Conservation (phyloP, 2,329 filamentous ascomycete genomes). For the Moelleriella libera region DNA sequence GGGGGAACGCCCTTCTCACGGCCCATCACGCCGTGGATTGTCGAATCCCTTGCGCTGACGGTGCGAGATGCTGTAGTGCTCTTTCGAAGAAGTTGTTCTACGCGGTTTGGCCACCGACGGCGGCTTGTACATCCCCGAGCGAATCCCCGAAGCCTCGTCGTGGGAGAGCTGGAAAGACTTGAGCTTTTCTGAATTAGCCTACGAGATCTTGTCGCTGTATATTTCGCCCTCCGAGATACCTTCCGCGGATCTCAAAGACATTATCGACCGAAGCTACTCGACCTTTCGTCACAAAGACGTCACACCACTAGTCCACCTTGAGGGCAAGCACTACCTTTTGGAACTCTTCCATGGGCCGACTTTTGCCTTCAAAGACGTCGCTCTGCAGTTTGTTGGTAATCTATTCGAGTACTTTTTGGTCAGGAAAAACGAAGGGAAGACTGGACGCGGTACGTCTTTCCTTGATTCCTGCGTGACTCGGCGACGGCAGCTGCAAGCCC, state of each 20-base stretch:
- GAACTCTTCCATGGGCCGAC: conserved; percentile 96
- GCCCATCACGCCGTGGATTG: not conserved
- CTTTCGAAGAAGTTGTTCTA: conserved; percentile 81
- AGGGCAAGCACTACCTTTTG: conserved; percentile 67
- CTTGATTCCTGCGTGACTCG: not conserved
- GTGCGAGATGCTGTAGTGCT: conserved; percentile 41
- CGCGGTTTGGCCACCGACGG: conserved; percentile 80
- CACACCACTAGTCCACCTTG: conserved; percentile 64
- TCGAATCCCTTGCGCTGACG: not conserved
- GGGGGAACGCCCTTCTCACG: not conserved
- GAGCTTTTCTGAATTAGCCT: conserved; percentile 69
- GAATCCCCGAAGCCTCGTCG: conserved; percentile 40
- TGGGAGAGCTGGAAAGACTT: conserved; percentile 55
- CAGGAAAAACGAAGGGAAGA: conserved; percentile 56
- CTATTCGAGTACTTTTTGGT: conserved; percentile 81
- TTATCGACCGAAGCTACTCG: conserved; percentile 74
- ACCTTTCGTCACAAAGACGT: conserved; percentile 73
- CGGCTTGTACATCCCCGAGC: conserved; percentile 78
- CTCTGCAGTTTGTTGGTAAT: conserved; percentile 90
- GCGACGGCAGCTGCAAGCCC: not conserved
- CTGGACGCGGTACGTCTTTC: conserved; percentile 30
- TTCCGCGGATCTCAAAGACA: conserved; percentile 60
- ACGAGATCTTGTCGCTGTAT: conserved; percentile 75
- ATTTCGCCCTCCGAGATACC: conserved; percentile 78
- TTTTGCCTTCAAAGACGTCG: conserved; percentile 94